Base-by-base conservation (phyloP, 768 basidiomycete genomes). In the Brasilioporus rufonigricans region DNA sequence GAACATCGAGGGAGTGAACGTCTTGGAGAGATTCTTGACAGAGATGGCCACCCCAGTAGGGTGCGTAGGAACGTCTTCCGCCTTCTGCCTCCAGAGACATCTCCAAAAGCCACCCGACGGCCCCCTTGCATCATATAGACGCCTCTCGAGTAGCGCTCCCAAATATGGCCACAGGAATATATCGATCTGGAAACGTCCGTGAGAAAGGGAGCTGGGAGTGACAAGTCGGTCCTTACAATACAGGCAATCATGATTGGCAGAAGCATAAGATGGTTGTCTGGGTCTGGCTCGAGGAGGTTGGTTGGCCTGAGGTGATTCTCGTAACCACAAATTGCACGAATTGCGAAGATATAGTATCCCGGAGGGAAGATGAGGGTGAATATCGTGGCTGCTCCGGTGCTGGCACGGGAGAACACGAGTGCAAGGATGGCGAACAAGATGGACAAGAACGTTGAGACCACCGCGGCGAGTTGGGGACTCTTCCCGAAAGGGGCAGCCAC, bases 321-420 rank as follows among this genome's bases (percentile, higher is more conserved):
- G 61, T 79, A 91, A 14, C 86, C 86, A 50, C 80, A 78, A 1
- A 91, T 79, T 1, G 82, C 81, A 43, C 86, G 79, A 9, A 84
- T 80, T 7, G 82, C 82, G 61, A 90, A 91, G 21, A 89, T 77
- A 60, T 87, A 91, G 68, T 84, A 91, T 13, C 81, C 80, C 2
- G 90, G 87, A 0, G 90, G 90, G 62, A 91, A 90, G 23, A 91
- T 61, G 44, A 91, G 64, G 2, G 86, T 80, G 63, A 87, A 86
- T 24, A 90, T 69, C 57, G 84, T 79, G 19, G 85, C 81, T 1
- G 71, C 73, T 4, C 68, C 79, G 1, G 76, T 78, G 1, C 69
- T 62, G 2, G 76, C 76, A 36, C 53, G 56, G 32, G 71, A 68
- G 50, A 85, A 73, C 0, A 86, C 78, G 23, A 87, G 69, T 0